Percentiles rank a stretch among this genome's conserved stretches.
Conservation (phyloP, 2,329 filamentous ascomycete genomes). For the Talaromyces sp. region DNA sequence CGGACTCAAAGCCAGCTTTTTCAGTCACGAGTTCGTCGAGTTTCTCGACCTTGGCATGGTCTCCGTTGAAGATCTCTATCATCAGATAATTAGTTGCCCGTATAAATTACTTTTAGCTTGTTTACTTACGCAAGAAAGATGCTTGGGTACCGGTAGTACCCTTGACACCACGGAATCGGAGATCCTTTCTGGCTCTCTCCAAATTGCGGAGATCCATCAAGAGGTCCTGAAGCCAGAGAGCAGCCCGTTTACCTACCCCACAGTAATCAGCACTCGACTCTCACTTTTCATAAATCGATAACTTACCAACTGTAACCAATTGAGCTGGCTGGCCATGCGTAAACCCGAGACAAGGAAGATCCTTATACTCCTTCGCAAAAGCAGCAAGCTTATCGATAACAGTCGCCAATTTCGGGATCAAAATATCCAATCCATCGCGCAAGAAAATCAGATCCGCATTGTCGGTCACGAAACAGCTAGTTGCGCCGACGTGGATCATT, state of each 20-base stretch:
- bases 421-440: conserved; percentile 66
- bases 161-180: conserved; percentile 70
- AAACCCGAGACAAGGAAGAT: conserved; percentile 34
- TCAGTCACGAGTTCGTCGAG: conserved; percentile 60
- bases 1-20: conserved; percentile 60
- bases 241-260: conserved; percentile 46
- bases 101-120: not conserved
- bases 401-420: conserved; percentile 71
- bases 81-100: conserved; percentile 40
- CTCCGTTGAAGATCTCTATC: conserved; percentile 61
- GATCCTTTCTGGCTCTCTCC: conserved; percentile 61
- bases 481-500: conserved; percentile 68
- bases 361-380: conserved; percentile 70
- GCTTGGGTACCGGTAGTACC: conserved; percentile 75
- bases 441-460: conserved; percentile 75
- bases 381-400: conserved; percentile 67
- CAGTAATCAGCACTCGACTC: too few relatives aligned
- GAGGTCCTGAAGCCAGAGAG: conserved; percentile 71
- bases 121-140: conserved; percentile 30
- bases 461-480: conserved; percentile 51
- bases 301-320: conserved; percentile 56
- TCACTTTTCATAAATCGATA: not conserved
- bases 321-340: conserved; percentile 42
- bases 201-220: conserved; percentile 70
- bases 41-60: conserved; percentile 56